Evolutionary conservation across 208 protist species (phyloP), one percentile per base, ranked within the genome.

Genomic region (Acanthamoeba sp.): DNA sequence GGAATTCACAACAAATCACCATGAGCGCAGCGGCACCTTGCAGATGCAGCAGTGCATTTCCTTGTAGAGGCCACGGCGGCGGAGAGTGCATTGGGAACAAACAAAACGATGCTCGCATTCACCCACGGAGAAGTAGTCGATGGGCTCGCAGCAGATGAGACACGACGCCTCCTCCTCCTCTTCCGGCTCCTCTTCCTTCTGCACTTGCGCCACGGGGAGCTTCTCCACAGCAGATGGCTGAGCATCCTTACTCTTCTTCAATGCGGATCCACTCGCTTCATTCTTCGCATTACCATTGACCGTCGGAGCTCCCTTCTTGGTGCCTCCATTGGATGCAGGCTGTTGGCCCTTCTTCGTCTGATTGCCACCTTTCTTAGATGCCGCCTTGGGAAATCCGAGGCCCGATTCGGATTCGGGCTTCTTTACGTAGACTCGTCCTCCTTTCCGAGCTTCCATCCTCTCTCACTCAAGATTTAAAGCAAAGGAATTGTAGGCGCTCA

Each of bases 71-170:
- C 40, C 71, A 18, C 71, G 71, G 4, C 71, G 71, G 9, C 29
- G 34, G 38, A 82, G 40, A 9, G 38, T 52, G 40, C 71, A 82
- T 29, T 52, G 34, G 1, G 71, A 82, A 48, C 71, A 82, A 7
- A 82, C 40, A 20, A 32, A 50, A 2, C 71, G 34, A 29, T 82
- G 71, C 38, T 50, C 71, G 29, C 71, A 82, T 9, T 50, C 71
- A 24, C 71, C 71, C 27, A 82, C 71, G 40, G 71, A 40, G 71
- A 52, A 82, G 38, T 36, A 40, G 38, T 82, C 71, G 71, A 82
- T 82, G 20, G 71, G 71, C 7, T 82, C 71, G 29, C 71, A 82
- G 71, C 71, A 82, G 29, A 82, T 82, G 38, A 82, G 71, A 34
- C 71, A 82, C 34, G 38, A 48, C 71, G 22, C 27, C 22, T 40